Percentiles rank a stretch among this genome's conserved stretches.
These are phyloP conservation scores for Beauveria asiatica DNA, from an alignment of 2,329 filamentous ascomycete species.

Conservation along the genomic window DNA sequence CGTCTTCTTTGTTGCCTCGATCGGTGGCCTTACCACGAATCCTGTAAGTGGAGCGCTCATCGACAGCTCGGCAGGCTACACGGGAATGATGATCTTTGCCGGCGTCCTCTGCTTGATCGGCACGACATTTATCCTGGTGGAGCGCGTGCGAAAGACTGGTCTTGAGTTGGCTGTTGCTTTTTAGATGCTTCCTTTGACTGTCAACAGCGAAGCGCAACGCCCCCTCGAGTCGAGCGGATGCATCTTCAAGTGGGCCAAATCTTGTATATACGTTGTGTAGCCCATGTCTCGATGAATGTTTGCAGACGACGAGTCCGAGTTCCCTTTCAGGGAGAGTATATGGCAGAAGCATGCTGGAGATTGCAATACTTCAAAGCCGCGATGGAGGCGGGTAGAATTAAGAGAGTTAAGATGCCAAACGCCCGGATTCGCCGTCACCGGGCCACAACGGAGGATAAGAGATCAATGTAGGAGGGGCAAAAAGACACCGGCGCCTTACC, in stretches of 20 bases:
- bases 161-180: slow-evolving; percentile 16
- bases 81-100: slow-evolving; percentile 29
- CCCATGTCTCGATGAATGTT: not conserved
- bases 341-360: too few relatives aligned
- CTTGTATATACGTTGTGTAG: not conserved
- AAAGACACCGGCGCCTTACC: too few relatives aligned
- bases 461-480: too few relatives aligned
- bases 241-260: not conserved
- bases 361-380: too few relatives aligned
- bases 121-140: slow-evolving; percentile 18
- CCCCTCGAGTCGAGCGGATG: not conserved
- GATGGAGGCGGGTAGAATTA: too few relatives aligned
- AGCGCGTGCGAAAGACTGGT: slow-evolving; percentile 20
- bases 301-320: too few relatives aligned
- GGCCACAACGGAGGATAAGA: too few relatives aligned
- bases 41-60: slow-evolving; percentile 46
- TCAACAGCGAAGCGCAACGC: not conserved
- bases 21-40: slow-evolving; percentile 48
- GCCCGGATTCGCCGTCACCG: too few relatives aligned
- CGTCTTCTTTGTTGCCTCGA: slow-evolving; percentile 42
- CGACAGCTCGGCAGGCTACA: slow-evolving; percentile 20
- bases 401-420: too few relatives aligned
- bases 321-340: too few relatives aligned
- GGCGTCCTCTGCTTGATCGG: slow-evolving; percentile 24
- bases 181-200: not conserved